Evolutionary conservation across 495 filamentous ascomycete genomes (phyloP).

Genomic region (Trichoderma orchidacearum): DNA sequence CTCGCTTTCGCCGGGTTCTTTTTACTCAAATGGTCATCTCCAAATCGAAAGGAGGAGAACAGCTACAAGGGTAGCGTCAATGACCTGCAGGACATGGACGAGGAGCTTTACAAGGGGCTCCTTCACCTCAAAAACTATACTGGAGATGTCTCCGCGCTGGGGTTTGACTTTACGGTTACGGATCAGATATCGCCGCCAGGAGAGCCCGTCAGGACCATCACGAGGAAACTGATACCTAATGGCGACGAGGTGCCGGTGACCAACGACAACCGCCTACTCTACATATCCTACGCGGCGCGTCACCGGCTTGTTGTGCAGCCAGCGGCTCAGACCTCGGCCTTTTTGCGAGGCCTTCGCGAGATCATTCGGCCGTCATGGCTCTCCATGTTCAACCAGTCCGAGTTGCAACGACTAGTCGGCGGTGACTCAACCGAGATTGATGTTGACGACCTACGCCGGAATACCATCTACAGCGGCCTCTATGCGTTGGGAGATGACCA

Average conservation of each 20-base stretch:
- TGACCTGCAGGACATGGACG: conserved; percentile 85
- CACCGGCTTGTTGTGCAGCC: conserved; percentile 76
- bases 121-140: conserved; percentile 79
- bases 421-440: conserved; percentile 77
- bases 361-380: conserved; percentile 92
- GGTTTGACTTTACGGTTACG: conserved; percentile 79
- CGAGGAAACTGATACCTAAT: conserved; percentile 57
- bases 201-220: conserved; percentile 39
- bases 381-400: conserved; percentile 94
- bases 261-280: conserved; percentile 82
- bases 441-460: conserved; percentile 70
- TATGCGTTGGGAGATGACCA: conserved; percentile 82
- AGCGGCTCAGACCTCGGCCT: conserved; percentile 65
- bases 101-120: conserved; percentile 85
- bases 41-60: conserved; percentile 44
- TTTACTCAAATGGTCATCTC: conserved; percentile 83
- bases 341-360: conserved; percentile 67
- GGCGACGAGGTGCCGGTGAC: conserved; percentile 73
- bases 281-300: conserved; percentile 80
- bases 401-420: conserved; percentile 84
- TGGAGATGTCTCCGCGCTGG: conserved; percentile 68
- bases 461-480: conserved; percentile 79
- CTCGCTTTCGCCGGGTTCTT: conserved; percentile 93
- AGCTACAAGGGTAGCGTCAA: conserved; percentile 82
- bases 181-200: conserved; percentile 53